Conservation (phyloP, 1,139 yeast genomes). For the Ashbya aceris region DNA sequence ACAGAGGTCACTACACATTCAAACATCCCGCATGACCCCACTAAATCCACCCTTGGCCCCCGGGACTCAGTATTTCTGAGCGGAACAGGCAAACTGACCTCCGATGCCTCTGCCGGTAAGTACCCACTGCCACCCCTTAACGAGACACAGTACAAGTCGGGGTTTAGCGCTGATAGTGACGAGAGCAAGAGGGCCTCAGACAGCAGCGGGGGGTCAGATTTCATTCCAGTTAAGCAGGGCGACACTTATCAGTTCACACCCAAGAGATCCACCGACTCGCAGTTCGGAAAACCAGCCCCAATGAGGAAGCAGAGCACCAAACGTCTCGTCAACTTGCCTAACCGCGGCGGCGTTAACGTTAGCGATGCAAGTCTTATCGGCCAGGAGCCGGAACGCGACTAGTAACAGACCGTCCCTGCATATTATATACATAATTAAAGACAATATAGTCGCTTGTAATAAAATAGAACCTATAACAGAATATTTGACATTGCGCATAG, state of each 20-base stretch:
- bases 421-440: neutral
- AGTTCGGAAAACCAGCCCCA: constrained; percentile 7
- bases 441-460: neutral
- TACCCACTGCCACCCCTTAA: neutral
- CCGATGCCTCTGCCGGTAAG: neutral
- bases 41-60: constrained; percentile 32
- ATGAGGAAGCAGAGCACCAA: constrained; percentile 22
- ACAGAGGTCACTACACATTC: constrained; percentile 66
- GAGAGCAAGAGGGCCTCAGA: neutral
- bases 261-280: neutral
- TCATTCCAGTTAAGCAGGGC: constrained; percentile 24
- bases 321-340: constrained; percentile 20
- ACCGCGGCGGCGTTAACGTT: constrained; percentile 20
- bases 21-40: constrained; percentile 34
- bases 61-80: constrained; percentile 35
- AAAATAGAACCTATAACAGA: no score
- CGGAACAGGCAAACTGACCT: neutral
- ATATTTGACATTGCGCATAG: no score
- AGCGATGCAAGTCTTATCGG: constrained; percentile 22
- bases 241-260: constrained; percentile 11
- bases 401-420: neutral
- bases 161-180: neutral
- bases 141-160: neutral
- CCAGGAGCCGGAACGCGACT: constrained; percentile 22
- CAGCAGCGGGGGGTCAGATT: constrained; percentile 11